These are phyloP conservation scores for Sclerotinia minor DNA, from an alignment of 2,329 filamentous ascomycete genomes.

Conservation along the genomic window DNA sequence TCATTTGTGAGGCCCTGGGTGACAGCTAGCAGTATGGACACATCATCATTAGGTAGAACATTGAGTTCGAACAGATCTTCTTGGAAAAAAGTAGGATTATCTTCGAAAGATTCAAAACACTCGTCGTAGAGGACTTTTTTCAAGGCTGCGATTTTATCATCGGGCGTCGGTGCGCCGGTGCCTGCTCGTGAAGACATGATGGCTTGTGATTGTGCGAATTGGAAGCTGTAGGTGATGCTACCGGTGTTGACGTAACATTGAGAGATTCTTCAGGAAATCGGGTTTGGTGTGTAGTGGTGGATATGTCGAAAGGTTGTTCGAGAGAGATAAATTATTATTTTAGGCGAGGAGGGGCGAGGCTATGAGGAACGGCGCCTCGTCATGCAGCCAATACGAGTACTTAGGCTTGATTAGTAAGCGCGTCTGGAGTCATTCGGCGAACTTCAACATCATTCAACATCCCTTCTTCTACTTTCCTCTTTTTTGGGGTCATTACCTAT, in stretches of 20 bases:
- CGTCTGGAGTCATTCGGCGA: background rate
- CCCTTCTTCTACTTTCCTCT: too few species aligned
- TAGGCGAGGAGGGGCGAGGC: conserved; percentile 25
- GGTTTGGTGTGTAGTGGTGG: background rate
- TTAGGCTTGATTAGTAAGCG: conserved; percentile 13
- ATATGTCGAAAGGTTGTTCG: background rate
- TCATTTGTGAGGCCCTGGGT: conserved; percentile 61
- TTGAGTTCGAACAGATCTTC: conserved; percentile 58
- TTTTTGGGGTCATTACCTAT: too few species aligned
- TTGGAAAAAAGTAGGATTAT: conserved; percentile 53
- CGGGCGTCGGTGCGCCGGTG: background rate
- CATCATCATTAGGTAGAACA: conserved; percentile 58
- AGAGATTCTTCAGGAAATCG: conserved; percentile 13
- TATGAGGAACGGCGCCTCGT: conserved; percentile 17
- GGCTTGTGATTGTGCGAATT: background rate
- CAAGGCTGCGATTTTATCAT: conserved; percentile 33
- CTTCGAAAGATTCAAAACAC: conserved; percentile 31
- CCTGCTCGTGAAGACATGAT: conserved; percentile 20
- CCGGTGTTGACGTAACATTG: conserved; percentile 32
- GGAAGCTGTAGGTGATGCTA: conserved; percentile 30
- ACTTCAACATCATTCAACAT: background rate
- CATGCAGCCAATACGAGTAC: background rate
- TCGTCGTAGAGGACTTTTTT: conserved; percentile 38
- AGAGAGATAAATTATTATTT: conserved; percentile 24
- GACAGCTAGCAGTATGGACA: conserved; percentile 55